Base-by-base conservation (phyloP, 495 filamentous ascomycete species). In the Aspergillus nanangensis region DNA sequence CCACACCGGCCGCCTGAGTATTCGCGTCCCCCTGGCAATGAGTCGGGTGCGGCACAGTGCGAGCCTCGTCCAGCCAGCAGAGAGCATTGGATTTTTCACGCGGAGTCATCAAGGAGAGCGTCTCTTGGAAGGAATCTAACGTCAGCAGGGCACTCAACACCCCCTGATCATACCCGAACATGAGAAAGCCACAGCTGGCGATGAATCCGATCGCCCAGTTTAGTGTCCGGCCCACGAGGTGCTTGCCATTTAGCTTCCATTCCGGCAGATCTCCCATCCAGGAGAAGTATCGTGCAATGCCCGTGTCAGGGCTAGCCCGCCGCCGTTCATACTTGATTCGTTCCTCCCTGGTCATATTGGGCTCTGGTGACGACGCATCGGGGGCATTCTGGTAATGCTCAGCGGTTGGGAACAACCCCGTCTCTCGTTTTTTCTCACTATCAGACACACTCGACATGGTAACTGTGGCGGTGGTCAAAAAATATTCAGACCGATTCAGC, bases 131-230 rank as follows among this genome's bases (percentile, higher is more conserved):
- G 20, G 42, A 50, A 46, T 45, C 47, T 7, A 60, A 46, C 13
- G 79, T 78, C 44, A 87, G 84, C 56, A 88, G 84, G 23, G 84
- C 84, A 50, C 69, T 74, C 82, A 87, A 87, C 31, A 79, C 74
- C 47, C 73, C 72, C 52, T 77, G 78, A 31, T 81, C 78, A 52
- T 82, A 81, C 38, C 80, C 81, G 49, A 84, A 84, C 5, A 84
- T 68, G 14, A 86, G 58, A 56, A 84, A 83, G 8, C 79, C 80
- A n/a, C 34, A 45, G 18, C 39, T 34, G 19, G 47, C 47, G 13
- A 44, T 50, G 23, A 50, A 45, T 3, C 43, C 43, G 33, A 45
- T 45, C 5, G 32, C 22, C 31, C 43, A 45, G 33, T 45, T 45
- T 20, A 45, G 43, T 8, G 43, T 37, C 5, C 15, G 13, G n/a